phyloP scores from a whole-genome alignment of 768 basidiomycete species.

The Xerocomellus dryophilus region DNA sequence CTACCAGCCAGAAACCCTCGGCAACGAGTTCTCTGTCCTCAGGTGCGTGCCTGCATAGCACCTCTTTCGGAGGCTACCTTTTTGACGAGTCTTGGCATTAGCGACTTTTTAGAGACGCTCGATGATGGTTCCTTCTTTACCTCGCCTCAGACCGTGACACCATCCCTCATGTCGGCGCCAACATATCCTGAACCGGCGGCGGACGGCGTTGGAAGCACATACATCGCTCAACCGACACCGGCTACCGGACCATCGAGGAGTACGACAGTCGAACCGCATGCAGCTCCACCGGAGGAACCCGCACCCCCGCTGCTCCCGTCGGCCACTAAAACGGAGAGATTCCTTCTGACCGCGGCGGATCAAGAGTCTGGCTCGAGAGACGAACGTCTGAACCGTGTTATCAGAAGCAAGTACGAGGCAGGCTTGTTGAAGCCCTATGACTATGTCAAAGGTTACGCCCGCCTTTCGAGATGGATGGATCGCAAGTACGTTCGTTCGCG shows the following conservation, averaged over 20 bases:
- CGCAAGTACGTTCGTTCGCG: slow-evolving; percentile 55
- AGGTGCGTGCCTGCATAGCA: slow-evolving; percentile 45
- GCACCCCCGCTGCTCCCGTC: slow-evolving; percentile 59
- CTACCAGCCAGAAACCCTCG: slow-evolving; percentile 70
- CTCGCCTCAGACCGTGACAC: slow-evolving; percentile 46
- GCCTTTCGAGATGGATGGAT: slow-evolving; percentile 94
- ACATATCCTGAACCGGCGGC: slow-evolving; percentile 18
- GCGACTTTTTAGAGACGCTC: slow-evolving; percentile 85
- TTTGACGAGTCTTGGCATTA: slow-evolving; percentile 26
- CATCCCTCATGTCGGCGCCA: slow-evolving; percentile 47
- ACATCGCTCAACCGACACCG: slow-evolving; percentile 12
- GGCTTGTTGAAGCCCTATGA: slow-evolving; percentile 94
- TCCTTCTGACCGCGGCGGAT: slow-evolving; percentile 91
- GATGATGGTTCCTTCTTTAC: slow-evolving; percentile 82
- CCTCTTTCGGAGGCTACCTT: not conserved
- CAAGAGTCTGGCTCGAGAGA: slow-evolving; percentile 89
- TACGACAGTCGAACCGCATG: slow-evolving; percentile 21
- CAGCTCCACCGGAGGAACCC: slow-evolving; percentile 37
- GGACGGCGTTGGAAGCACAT: slow-evolving; percentile 12
- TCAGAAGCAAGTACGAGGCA: slow-evolving; percentile 95
- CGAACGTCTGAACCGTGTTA: slow-evolving; percentile 86
- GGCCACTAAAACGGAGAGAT: slow-evolving; percentile 80
- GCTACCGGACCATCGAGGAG: slow-evolving; percentile 23
- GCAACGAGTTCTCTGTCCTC: slow-evolving; percentile 79
- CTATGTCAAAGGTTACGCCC: slow-evolving; percentile 92